phyloP scores from a whole-genome alignment of 2,329 filamentous ascomycete genomes.

The Didymella glomerata region DNA sequence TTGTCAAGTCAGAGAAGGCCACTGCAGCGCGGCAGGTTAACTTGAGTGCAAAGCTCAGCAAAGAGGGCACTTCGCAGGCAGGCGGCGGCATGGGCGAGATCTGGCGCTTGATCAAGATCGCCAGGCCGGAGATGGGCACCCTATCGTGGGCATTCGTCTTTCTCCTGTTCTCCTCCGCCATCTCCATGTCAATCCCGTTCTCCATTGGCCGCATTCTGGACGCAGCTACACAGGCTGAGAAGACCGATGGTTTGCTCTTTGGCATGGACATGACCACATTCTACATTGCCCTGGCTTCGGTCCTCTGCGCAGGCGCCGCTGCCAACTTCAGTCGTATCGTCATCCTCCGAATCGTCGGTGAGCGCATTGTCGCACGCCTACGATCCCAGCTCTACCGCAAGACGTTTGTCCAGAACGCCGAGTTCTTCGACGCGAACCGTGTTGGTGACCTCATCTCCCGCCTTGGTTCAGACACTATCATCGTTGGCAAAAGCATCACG shows the following conservation, averaged over 20 bases:
- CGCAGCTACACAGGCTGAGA: slow-evolving; percentile 77
- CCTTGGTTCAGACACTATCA: slow-evolving; percentile 93
- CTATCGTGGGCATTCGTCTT: slow-evolving; percentile 84
- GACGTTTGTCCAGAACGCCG: slow-evolving; percentile 96
- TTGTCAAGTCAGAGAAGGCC: slow-evolving; percentile 82
- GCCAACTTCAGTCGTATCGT: slow-evolving; percentile 96
- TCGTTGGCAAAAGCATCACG: slow-evolving; percentile 98
- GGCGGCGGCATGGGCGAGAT: slow-evolving; percentile 75
- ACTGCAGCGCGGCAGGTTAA: slow-evolving; percentile 88
- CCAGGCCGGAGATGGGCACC: slow-evolving; percentile 81
- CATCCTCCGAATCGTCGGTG: slow-evolving; percentile 90
- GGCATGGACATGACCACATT: slow-evolving; percentile 87
- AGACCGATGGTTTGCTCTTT: slow-evolving; percentile 74
- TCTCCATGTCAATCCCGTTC: slow-evolving; percentile 96
- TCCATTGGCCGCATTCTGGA: slow-evolving; percentile 96
- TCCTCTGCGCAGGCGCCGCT: slow-evolving; percentile 83
- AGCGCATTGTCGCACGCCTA: slow-evolving; percentile 89
- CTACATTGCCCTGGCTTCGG: slow-evolving; percentile 76
- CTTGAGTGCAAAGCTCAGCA: slow-evolving; percentile 84
- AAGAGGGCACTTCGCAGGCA: slow-evolving; percentile 57
- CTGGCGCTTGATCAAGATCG: slow-evolving; percentile 87
- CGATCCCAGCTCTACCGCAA: slow-evolving; percentile 88
- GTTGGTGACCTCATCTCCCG: slow-evolving; percentile 96
- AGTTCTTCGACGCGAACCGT: slow-evolving; percentile 98
- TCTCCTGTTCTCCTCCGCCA: slow-evolving; percentile 85